Base-by-base conservation (phyloP, 768 basidiomycete species). In the Amanita molliuscula region DNA sequence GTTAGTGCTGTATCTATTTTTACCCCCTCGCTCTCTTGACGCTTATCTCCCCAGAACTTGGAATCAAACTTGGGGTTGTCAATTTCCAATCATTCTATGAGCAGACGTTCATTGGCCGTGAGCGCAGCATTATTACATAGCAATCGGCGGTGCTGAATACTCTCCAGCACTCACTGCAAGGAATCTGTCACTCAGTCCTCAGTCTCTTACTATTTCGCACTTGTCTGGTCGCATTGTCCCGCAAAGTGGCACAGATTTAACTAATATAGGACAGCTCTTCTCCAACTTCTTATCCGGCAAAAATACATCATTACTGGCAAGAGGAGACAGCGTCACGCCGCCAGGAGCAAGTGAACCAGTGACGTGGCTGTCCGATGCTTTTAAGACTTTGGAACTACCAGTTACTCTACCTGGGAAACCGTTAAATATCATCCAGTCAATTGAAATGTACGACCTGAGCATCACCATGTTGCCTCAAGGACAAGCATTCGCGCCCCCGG, bases 31-130 rank as follows among this genome's bases (percentile, higher is more conserved):
- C 13, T 5, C 16, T 53, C 31, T 53, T 65, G 26, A 66, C 54
- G 29, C 50, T 43, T 28, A 54, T 13, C 44, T 46, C 33, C 38
- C 34, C 63, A 79, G 81, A 86, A 59, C 66, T 88, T 28, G 84
- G 84, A 26, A 82, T 88, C 49, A 79, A 86, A 58, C 66, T 88
- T 28, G 84, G 84, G 25, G 81, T 86, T 49, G 79, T 80, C 28
- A 71, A 69, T 4, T 87, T 87, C 71, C 68, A 77, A 50, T 67
- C 77, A 8, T 80, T 71, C 65, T 86, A 82, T 62, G 65, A 78
- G 47, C 69, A 72, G 44, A 69, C 67, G 8, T 58, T 70, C 29
- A 65, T 86, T 54, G 84, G 84, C 44, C 82, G 82, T 81, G 63
- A 69, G 82, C 63, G 9, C 20, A 26, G 26, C 44, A 21, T 34